Base-by-base conservation (phyloP, 1,139 yeast species). In the Kluyveromyces marxianus region DNA sequence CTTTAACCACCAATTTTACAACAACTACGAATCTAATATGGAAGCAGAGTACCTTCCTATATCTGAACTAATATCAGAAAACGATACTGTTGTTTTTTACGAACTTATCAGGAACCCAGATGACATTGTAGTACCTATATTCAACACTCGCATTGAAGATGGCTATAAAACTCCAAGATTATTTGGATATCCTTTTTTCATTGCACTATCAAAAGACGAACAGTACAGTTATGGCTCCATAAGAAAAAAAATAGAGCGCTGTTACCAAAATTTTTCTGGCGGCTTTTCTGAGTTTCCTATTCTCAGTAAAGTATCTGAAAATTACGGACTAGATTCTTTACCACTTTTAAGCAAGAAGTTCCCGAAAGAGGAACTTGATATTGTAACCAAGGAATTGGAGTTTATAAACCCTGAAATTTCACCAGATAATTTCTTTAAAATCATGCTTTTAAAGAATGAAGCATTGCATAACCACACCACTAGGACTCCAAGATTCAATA, bases 151-250 rank as follows among this genome's bases (percentile, higher is more conserved):
- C 1, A 66, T 70, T 14, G 77, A 75, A 46, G 70, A 63, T 55
- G 46, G 75, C 57, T 57, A 65, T 51, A 55, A 51, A 7, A 59
- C 58, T 7, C 65, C 72, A 1, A 63, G 63, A 21, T 57, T 74
- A 2, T 84, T 86, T 66, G 94, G 89, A 1, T 64, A 83, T 2
- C 97, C 97, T 2, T 77, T 87, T 55, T 83, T 88, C 57, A 70
- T 88, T 35, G 74, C 80, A 0, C 59, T 86, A 27, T 65, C 74
- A 4, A 69, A 67, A 30, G 67, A 69, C 8, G 82, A 81, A 46
- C 63, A 71, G 2, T 71, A 69, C 4, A 71, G 77, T 8, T 79
- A 76, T 58, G 82, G 81, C 2, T 57, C 62, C 0, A 77, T 88
- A 28, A 66, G 83, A 51, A 62, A 64, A 24, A 83, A 83, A 56